These are phyloP conservation scores for Suillus spraguei DNA, from an alignment of 768 basidiomycete genomes.

Conservation along the genomic window DNA sequence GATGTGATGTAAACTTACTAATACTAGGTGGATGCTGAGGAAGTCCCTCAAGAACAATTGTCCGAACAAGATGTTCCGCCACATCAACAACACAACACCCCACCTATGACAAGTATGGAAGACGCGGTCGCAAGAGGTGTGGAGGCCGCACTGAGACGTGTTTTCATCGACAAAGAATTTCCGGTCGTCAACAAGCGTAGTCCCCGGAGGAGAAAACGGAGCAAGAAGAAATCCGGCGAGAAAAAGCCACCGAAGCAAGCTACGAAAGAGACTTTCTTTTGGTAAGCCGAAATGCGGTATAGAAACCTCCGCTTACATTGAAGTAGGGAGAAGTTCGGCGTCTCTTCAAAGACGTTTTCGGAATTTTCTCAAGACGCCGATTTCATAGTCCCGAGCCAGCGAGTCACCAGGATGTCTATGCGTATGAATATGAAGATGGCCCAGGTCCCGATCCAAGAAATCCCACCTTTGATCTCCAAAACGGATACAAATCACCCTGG, in stretches of 20 bases:
- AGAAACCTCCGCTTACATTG: no score
- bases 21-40: background rate
- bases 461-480: no score
- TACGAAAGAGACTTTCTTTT: constrained; percentile 12
- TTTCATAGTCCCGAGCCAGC: no score
- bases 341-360: no score
- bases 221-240: background rate
- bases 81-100: background rate
- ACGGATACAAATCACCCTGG: no score
- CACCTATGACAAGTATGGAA: background rate
- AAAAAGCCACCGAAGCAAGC: constrained; percentile 7
- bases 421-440: no score
- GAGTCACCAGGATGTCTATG: no score
- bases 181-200: background rate
- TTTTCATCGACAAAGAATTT: no score
- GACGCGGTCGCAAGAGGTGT: background rate
- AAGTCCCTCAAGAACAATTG: background rate
- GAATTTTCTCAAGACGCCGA: no score
- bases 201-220: constrained; percentile 6
- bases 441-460: no score
- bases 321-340: no score
- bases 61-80: background rate
- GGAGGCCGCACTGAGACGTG: no score
- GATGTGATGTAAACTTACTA: background rate
- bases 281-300: background rate